Evolutionary conservation across 139 green algal species (phyloP).

Genomic region (Coelastrella sp.): DNA sequence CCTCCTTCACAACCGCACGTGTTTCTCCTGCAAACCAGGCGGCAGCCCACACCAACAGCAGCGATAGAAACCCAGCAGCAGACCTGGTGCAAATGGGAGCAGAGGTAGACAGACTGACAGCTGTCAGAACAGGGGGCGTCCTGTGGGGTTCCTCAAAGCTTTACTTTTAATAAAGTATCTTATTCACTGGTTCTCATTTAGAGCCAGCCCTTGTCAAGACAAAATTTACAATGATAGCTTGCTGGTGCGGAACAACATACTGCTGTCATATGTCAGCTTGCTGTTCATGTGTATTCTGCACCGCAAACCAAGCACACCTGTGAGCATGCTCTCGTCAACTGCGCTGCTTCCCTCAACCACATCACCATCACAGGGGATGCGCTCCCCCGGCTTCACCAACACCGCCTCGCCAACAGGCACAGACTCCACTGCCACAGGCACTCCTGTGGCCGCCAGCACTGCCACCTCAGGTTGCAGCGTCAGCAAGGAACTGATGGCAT

Average conservation of each 20-base stretch:
- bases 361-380: constrained; percentile 76
- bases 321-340: constrained; percentile 84
- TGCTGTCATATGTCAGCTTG: too few relatives aligned
- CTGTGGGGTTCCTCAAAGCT: too few relatives aligned
- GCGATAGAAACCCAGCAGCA: too few relatives aligned
- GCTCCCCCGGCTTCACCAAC: constrained; percentile 71
- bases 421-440: constrained; percentile 35
- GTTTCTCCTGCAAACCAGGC: constrained; percentile 36
- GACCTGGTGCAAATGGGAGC: too few relatives aligned
- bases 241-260: too few relatives aligned
- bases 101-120: too few relatives aligned
- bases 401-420: constrained; percentile 53
- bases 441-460: neutral
- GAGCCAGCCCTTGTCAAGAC: too few relatives aligned
- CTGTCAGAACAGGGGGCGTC: too few relatives aligned
- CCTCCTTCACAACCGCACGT: constrained; percentile 61
- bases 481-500: constrained; percentile 26
- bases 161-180: too few relatives aligned
- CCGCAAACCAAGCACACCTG: constrained; percentile 61
- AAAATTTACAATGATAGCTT: too few relatives aligned
- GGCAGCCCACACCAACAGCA: too few relatives aligned
- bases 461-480: constrained; percentile 51
- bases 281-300: neutral
- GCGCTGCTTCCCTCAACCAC: constrained; percentile 66
- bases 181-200: too few relatives aligned